Evolutionary conservation across 2,329 filamentous ascomycete genomes (phyloP), one percentile per base, ranked within the genome.

Genomic region (Neofusicoccum ribis): DNA sequence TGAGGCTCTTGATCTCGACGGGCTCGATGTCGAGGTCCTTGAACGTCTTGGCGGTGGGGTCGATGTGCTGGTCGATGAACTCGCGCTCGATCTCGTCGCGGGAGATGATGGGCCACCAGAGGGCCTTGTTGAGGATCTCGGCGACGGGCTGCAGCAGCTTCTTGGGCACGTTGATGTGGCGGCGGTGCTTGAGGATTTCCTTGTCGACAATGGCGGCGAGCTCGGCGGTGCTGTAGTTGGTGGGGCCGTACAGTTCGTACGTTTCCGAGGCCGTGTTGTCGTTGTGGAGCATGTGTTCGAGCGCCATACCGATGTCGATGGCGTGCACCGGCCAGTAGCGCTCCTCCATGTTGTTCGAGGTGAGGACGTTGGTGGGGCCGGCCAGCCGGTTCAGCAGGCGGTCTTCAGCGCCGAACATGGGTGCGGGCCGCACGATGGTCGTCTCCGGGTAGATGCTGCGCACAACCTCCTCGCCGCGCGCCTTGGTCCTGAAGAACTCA

Each of bases 371-470:
- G 67, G 88, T 88, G 11, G 89, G 84, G 70, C 88, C 86, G 47
- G 94, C 95, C 61, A 98, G 88, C 76, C 88, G 91, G 78, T 96
- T 88, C 43, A 99, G 88, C 50, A 99, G 86, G 73, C 90, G 90
- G 80, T 99, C 95, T 80, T 99, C 95, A 74, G 93, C 96, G 41
- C 95, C 95, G 76, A 96, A 99, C 79, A 97, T 86, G 62, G 93
- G 95, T 12, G 94, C 91, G 50, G 95, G 95, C 69, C 95, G 89
- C 69, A 99, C 95, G 71, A 99, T 93, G 51, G 95, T 99, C 17
- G 95, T 96, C 81, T 99, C 95, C 31, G 95, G 95, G 83, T 93
- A 99, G 76, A 98, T 93, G 72, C 86, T 88, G 68, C 94, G 89
- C 51, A 89, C 95, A 56, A 96, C 86, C 76, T 90, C 84, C 82